Base-by-base conservation (phyloP, 768 basidiomycete species). In the Amanita jacksonii region DNA sequence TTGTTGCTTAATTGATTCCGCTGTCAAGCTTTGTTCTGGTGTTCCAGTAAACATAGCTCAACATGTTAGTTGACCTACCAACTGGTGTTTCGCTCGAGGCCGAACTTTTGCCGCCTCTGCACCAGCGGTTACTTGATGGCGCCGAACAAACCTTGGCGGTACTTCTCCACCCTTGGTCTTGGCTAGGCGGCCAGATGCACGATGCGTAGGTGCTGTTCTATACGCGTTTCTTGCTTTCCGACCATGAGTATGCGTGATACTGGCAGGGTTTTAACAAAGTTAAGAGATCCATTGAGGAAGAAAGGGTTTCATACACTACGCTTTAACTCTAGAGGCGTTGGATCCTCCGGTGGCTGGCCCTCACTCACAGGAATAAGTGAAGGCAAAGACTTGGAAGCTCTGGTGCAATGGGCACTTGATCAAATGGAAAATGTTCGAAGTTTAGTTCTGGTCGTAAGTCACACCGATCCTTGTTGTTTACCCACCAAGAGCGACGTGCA, bases 101-200 rank as follows among this genome's bases (percentile, higher is more conserved):
- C 4, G 36, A 45, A 2, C 28, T 45, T 16, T 23, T 38, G 28
- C 35, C 22, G 19, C 44, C 44, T 23, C n/a, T 22, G 12, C n/a
- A 15, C 12, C 36, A 13, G 15, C 19, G 27, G n/a, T n/a, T n/a
- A n/a, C n/a, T n/a, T 19, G 22, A 32, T 45, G 16, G n/a, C 22
- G 5, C 24, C 18, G n/a, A 18, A 30, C 67, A 60, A 22, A 79
- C 74, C 49, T 57, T 82, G 5, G 85, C 79, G 0, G 61, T 90
- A n/a, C 79, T 79, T 51, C 63, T 85, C 8, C 87, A 90, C 52
- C 88, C 88, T 5, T 90, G 86, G 86, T 79, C 82, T n/a, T 77
- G 85, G 72, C 68, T 89, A 0, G 86, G 87, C 1, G 87, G 86
- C 12, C 69, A 64, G 40, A 85, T 81, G 76, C 57, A 78, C 50